phyloP scores from a whole-genome alignment of 2,329 filamentous ascomycete genomes.

The Trichoderma koningiopsis region DNA sequence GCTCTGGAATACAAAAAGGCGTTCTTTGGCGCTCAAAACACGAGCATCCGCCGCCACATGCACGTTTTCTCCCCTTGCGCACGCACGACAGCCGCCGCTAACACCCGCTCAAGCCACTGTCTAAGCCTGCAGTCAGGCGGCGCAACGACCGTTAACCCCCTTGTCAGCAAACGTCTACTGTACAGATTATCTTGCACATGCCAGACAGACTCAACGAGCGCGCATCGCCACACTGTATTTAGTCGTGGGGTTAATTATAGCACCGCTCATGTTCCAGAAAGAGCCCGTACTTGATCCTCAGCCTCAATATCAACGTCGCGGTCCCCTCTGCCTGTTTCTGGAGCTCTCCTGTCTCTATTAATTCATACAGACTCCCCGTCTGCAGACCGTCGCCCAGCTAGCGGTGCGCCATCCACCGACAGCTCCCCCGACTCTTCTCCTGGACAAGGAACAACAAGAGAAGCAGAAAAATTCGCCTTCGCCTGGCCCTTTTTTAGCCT shows the following conservation, averaged over 20 bases:
- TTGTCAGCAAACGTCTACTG: constrained; percentile 5
- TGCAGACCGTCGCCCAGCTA: not conserved
- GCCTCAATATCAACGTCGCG: constrained; percentile 16
- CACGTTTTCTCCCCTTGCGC: not conserved
- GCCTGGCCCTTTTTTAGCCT: constrained; percentile 18
- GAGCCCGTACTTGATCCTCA: constrained; percentile 9
- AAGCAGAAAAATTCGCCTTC: not conserved
- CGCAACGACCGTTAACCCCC: not conserved
- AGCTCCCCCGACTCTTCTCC: not conserved
- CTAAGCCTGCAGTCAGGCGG: not conserved
- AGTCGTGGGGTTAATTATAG: constrained; percentile 22
- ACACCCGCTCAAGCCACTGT: not conserved
- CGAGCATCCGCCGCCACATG: not conserved
- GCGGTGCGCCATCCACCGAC: not conserved
- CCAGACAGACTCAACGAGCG: not conserved
- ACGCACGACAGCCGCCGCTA: not conserved
- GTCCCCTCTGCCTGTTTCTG: not conserved
- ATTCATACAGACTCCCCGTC: not conserved
- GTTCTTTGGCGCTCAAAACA: not conserved
- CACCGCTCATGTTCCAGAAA: constrained; percentile 6
- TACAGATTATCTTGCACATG: not conserved
- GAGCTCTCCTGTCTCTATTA: not conserved
- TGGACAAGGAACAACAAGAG: not conserved
- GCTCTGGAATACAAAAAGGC: not conserved
- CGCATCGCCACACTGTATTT: constrained; percentile 24